Base-by-base conservation (phyloP, 805 yeast species). In the Metschnikowia matae region DNA sequence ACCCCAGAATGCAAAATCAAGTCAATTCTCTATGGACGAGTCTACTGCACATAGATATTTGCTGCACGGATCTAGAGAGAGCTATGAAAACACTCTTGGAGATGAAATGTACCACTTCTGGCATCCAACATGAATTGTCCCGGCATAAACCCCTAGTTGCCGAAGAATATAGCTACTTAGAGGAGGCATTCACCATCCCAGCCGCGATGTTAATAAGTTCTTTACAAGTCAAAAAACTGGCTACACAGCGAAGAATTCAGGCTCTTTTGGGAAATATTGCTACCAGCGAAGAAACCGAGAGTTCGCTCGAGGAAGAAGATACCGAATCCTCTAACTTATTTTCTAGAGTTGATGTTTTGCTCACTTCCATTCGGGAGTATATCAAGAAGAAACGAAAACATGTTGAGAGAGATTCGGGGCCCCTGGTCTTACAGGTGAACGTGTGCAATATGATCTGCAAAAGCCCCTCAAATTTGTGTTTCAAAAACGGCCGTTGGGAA, bases 401-500 rank as follows among this genome's bases (percentile, higher is more conserved):
- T 17, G 21, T 33, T 21, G 38, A 42, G 15, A 23, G 31, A 29
- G 29, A 15, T 2, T 15, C 34, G 5, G 34, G 20, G 38, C 15
- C 36, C 14, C 31, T 32, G 23, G 14, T 32, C 14, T 18, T 41
- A 21, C 36, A 32, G 18, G 18, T 37, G 11, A 44, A 44, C 8
- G 20, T 34, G 29, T 44, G 46, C 40, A 44, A 44, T 17, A 44
- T 44, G 46, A 44, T 44, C 20, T 44, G 46, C 34, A 44, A 36
- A 44, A 44, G 33, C 17, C 46, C 46, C 8, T 34, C 49, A 21
- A 26, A 29, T n/a, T 18, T 46, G 10, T 26, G 20, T 35, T 45
- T 35, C 40, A 46, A 44, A 23, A 46, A 42, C 14, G 60, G 60
- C 3, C 46, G 40, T 18, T 57, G 57, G 47, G 46, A 14, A 39